Base-by-base conservation (phyloP, 1,139 yeast species). In the Lipomyces yarrowii region DNA sequence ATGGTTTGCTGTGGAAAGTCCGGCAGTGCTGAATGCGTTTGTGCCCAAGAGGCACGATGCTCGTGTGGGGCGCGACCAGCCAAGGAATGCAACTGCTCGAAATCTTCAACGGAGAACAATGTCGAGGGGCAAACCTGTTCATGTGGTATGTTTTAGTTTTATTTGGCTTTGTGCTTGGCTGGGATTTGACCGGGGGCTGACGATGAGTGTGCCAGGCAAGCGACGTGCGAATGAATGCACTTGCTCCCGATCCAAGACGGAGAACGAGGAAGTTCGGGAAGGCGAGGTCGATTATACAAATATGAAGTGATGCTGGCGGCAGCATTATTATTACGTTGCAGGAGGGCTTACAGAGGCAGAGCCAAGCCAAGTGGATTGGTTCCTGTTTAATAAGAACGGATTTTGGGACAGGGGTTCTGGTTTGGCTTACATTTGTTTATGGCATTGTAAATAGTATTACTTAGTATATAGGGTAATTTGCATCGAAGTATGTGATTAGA, bases 11-110 rank as follows among this genome's bases (percentile, higher is more conserved):
- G 81, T 76, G 70, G 73, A 70, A 77, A 77, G 69, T 74, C 77
- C 53, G 54, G 71, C 57, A 65, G 70, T 33, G 69, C 73, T 64
- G 30, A 26, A 26, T 79, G 82, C 71, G 77, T 77, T 69, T 79
- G 82, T 69, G 81, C 82, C 59, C 71, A 75, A 63, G 78, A 76
- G 65, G 82, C 82, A 56, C 76, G 76, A 65, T 79, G 82, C 78
- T 79, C 82, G n/a, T 79, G 82, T 71, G 81, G 80, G 33, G 73
- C 77, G 57, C 76, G 74, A 60, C 79, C 82, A 39, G 82, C 82
- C 58, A 77, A 75, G 67, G 74, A 77, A 56, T 79, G 82, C 73
- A 74, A 70, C 72, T 79, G 82, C 74, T 67, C 74, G 61, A 71
- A 73, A 64, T 74, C 82, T 23, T 67, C 75, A 15, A 68, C 68